Base-by-base conservation (phyloP, 1,284 basidiomycete species). In the Cryptococcus maquisensis region DNA sequence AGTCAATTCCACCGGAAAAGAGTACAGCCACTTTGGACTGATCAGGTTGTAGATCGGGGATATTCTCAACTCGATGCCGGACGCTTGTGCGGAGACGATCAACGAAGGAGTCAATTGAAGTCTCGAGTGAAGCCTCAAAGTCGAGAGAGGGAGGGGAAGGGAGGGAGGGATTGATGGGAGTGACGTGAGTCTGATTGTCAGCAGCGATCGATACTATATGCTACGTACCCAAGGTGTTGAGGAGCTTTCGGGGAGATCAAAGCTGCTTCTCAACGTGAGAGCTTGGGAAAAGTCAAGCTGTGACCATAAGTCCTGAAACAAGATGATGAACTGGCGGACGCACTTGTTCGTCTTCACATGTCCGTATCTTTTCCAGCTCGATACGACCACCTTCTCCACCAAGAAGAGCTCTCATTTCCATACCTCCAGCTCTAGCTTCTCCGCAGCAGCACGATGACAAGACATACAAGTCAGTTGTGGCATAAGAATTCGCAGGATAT, bases 1-100 rank as follows among this genome's bases (percentile, higher is more conserved):
- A 98, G 69, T 99, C 95, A 35, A 99, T 88, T 0, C 95, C 95
- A 23, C 95, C 95, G 20, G 93, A 97, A 73, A 98, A 99, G 4
- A 99, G 81, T 7, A 98, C 80, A 3, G 88, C 92, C 0, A 96
- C 80, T 53, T 85, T 82, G 0, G 88, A 81, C 45, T 62, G 49
- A 0, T 67, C 70, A 39, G 12, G 18, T 18, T 35, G 21, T 16
- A 65, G 63, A 1, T 60, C 36, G 0, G 79, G 77, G 24, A 82
- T 79, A 52, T 79, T 78, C 9, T 74, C 68, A 1, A 81, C 77
- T 21, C 81, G 68, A 12, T 65, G 58, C 8, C 66, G 62, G 0
- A 82, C 77, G 40, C 77, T 74, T 5, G 72, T 60, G 12, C 63
- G 57, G 3, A 83, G 69, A 1, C 68, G 60, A 0, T 47, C 28